These are phyloP conservation scores for Hypoxylon fragiforme DNA, from an alignment of 495 filamentous ascomycete species.

Conservation along the genomic window DNA sequence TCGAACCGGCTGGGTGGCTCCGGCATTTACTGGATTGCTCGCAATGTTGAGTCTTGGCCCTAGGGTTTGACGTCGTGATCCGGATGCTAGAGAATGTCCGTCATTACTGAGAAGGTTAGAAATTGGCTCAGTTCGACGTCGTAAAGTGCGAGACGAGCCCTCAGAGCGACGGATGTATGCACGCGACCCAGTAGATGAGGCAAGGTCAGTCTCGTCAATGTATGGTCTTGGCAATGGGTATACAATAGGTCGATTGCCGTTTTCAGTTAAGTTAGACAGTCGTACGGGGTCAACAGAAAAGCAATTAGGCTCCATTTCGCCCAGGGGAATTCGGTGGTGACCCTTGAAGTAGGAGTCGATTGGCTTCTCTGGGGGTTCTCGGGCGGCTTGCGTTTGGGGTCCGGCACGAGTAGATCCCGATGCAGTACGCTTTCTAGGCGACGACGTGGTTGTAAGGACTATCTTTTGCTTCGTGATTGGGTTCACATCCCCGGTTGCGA, in stretches of 20 bases:
- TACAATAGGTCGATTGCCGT: constrained; percentile 44
- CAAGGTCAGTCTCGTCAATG: constrained; percentile 34
- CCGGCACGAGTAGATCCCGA: constrained; percentile 20
- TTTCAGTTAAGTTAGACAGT: constrained; percentile 30
- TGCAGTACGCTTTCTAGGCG: constrained; percentile 46
- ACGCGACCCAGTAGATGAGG: constrained; percentile 8
- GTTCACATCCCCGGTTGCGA: constrained; percentile 84
- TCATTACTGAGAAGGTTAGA: constrained; percentile 39
- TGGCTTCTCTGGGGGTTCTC: constrained; percentile 58
- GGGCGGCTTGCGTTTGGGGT: constrained; percentile 43
- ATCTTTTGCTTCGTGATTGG: constrained; percentile 84
- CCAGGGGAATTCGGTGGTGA: constrained; percentile 73
- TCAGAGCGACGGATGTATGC: constrained; percentile 24
- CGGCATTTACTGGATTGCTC: constrained; percentile 20
- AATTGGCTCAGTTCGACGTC: constrained; percentile 47
- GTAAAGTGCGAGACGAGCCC: constrained; percentile 28
- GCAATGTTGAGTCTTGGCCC: constrained; percentile 18
- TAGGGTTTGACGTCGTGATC: constrained; percentile 41
- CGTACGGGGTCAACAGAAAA: constrained; percentile 53
- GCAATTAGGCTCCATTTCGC: constrained; percentile 84
- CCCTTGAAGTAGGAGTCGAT: constrained; percentile 78
- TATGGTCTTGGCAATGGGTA: constrained; percentile 55
- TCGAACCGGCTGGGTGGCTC: constrained; percentile 19
- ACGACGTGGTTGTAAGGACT: constrained; percentile 40
- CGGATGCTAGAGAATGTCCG: constrained; percentile 20